Evolutionary conservation across 192 early-diverging fungal species (phyloP).

Genomic region (Coemansia sp.): DNA sequence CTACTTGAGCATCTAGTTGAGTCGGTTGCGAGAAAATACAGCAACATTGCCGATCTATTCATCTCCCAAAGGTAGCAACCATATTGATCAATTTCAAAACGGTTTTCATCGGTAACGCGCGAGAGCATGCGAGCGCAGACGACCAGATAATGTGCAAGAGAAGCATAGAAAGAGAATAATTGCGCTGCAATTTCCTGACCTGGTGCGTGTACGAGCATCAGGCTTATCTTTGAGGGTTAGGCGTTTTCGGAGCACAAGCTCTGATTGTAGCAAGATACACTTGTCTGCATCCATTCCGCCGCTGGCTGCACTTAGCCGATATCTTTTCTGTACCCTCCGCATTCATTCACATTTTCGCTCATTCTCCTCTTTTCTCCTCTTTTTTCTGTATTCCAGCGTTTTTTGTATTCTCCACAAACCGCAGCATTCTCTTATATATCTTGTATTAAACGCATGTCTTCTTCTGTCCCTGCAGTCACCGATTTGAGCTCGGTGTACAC

Average conservation of each 20-base stretch:
- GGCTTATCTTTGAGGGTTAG: not conserved
- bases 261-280: not conserved
- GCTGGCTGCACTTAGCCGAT: too few relatives aligned
- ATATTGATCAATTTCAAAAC: too few relatives aligned
- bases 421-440: not conserved
- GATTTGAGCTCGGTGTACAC: constrained; percentile 37
- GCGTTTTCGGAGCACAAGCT: not conserved
- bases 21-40: too few relatives aligned
- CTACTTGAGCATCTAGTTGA: too few relatives aligned
- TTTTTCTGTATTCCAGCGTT: not conserved
- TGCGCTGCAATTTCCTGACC: not conserved
- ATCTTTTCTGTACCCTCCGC: too few relatives aligned
- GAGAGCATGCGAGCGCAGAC: not conserved
- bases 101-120: not conserved
- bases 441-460: not conserved
- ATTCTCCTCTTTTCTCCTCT: not conserved
- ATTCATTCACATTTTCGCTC: too few relatives aligned
- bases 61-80: too few relatives aligned
- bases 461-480: constrained; percentile 17
- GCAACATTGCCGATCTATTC: too few relatives aligned
- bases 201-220: not conserved
- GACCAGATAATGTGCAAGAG: not conserved
- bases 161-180: not conserved
- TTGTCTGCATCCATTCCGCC: not conserved
- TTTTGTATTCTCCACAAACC: not conserved